Base-by-base conservation (phyloP, 352 stramenopile species). In the Globisporangium nodosum region DNA sequence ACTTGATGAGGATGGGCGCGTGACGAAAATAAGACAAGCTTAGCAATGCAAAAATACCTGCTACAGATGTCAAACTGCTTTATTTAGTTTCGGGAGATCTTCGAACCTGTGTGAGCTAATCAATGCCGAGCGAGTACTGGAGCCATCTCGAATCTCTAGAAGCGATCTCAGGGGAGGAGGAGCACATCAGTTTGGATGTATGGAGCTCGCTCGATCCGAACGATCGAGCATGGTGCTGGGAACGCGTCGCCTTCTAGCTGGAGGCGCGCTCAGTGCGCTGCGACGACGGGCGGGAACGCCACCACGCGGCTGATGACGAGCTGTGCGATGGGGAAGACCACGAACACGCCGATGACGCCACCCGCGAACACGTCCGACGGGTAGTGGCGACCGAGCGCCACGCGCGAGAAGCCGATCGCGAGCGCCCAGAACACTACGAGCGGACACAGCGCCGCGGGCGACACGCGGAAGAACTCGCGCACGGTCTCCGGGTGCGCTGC, bases 361-460 rank as follows among this genome's bases (percentile, higher is more conserved):
- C 85, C 85, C 2, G 74, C 75, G 3, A 92, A 46, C 15, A 94
- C 76, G 58, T 94, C 85, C 21, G 80, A 89, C 21, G 81, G 82
- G 68, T 92, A 94, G 71, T 94, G 85, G 24, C 85, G 85, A 18
- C 85, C 85, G 15, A 94, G 74, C 16, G 85, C 85, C n/a, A 94
- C 64, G 30, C 85, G 80, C 11, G 80, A 90, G 56, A 92, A 89
- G 61, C 78, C 81, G 58, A 92, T 92, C 49, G 78, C 49, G 5
- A 88, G 51, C 37, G 65, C 85, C 85, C 85, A 94, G 13, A 85
- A 16, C 16, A 81, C 40, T 31, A 69, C 54, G 16, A 93, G 55
- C 18, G 65, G 66, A 18, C 81, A 68, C 24, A 85, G 52, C 42
- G 69, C 62, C 7, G 64, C 45, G 0, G 74, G 73, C 21, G 74